These are phyloP conservation scores for Trypanosoma scelopori DNA, from an alignment of 208 protist species.

Conservation along the genomic window DNA sequence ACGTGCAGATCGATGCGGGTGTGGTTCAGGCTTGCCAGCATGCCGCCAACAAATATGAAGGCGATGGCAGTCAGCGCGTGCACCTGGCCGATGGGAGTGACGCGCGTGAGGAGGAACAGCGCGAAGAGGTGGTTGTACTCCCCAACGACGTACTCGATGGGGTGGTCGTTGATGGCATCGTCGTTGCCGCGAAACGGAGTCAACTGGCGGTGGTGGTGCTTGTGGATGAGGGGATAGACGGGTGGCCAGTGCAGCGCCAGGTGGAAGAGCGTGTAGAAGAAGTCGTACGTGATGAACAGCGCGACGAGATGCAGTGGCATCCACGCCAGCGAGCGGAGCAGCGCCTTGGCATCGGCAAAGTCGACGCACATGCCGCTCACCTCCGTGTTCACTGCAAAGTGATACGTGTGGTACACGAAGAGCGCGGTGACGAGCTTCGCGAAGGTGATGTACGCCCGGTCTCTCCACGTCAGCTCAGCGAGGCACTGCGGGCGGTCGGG, in stretches of 20 bases:
- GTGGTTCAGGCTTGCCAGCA: slow-evolving; percentile 89
- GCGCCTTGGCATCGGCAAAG: slow-evolving; percentile 30
- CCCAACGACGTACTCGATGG: slow-evolving; percentile 88
- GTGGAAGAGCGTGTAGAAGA: slow-evolving; percentile 91
- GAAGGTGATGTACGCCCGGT: slow-evolving; percentile 58
- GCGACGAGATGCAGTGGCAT: slow-evolving; percentile 54
- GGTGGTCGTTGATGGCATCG: slow-evolving; percentile 92
- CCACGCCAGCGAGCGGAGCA: slow-evolving; percentile 42
- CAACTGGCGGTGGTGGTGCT: slow-evolving; percentile 91
- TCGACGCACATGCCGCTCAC: slow-evolving; percentile 44
- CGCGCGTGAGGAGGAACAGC: slow-evolving; percentile 69
- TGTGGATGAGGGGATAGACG: slow-evolving; percentile 88
- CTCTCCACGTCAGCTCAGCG: slow-evolving; percentile 40
- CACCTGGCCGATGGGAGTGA: slow-evolving; percentile 52
- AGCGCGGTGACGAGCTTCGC: slow-evolving; percentile 54
- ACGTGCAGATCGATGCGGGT: slow-evolving; percentile 84
- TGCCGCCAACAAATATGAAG: slow-evolving; percentile 85
- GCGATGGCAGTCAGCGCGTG: slow-evolving; percentile 57
- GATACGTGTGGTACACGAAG: slow-evolving; percentile 68
- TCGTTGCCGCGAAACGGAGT: slow-evolving; percentile 86
- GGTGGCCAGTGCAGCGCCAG: slow-evolving; percentile 81
- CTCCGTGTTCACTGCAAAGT: slow-evolving; percentile 45
- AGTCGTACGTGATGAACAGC: slow-evolving; percentile 88
- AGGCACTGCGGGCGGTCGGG: slow-evolving; percentile 43
- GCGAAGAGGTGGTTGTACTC: slow-evolving; percentile 89